Base-by-base conservation (phyloP, 768 basidiomycete species). In the Hygrocybe punicea region DNA sequence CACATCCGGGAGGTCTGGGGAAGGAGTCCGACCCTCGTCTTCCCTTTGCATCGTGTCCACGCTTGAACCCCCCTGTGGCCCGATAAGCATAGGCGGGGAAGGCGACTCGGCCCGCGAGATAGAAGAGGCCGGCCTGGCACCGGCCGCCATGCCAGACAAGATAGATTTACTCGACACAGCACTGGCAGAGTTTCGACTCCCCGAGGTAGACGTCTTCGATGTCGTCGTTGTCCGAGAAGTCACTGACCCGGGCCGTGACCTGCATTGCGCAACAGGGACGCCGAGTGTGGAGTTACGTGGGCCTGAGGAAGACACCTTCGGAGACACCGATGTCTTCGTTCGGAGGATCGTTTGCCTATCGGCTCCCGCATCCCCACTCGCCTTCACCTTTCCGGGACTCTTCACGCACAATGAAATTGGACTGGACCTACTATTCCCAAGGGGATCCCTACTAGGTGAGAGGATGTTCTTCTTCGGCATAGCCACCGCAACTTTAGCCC, bases 1-100 rank as follows among this genome's bases (percentile, higher is more conserved):
- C 14, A 71, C 58, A 42, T 70, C 71, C 1, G 76, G 76, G 17
- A 80, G 62, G 36, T 76, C 77, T 8, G 79, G 78, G 7, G 79
- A 79, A 6, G 76, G 73, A 2, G 77, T 76, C 40, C 71, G 67
- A 58, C 71, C 77, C 7, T 47, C 48, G 14, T 44, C 37, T 39
- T 19, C 51, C 24, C 11, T 34, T 17, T 19, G 48, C 14, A n/a
- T 25, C 33, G 24, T 19, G 16, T 14, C 14, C 33, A 23, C 9
- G 34, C 35, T 13, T 6, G 13, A 3, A 16, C 29, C 14, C 13
- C 10, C 29, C 4, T 19, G 11, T 6, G 29, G 36, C 7, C 13
- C n/a, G 17, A 47, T 23, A 9, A 6, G 45, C n/a, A 19, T 2
- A 4, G n/a, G 11, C 6, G 6, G 21, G 11, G 21, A 19, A 23